These are phyloP conservation scores for Dictyostelium capitatum DNA, from an alignment of 78 protist species.

Conservation along the genomic window DNA sequence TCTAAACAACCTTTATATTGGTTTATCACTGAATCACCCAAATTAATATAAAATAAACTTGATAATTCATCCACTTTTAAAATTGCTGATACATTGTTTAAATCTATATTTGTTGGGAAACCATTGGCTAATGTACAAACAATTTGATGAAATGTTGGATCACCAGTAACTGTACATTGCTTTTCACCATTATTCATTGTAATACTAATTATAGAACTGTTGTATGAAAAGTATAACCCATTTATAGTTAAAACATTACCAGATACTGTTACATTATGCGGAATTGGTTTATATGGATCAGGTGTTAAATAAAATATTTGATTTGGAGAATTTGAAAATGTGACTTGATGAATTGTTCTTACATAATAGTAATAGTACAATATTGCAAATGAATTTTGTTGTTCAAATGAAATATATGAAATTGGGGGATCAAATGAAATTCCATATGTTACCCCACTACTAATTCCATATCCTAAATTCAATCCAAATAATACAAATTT, in stretches of 20 bases:
- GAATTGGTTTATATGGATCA: background rate
- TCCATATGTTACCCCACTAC: too few relatives aligned
- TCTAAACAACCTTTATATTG: background rate
- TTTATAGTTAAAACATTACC: background rate
- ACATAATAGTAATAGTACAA: background rate
- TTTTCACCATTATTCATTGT: background rate
- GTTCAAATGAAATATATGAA: too few relatives aligned
- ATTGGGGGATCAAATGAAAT: too few relatives aligned
- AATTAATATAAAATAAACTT: background rate
- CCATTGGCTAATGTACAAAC: background rate
- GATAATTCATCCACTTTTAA: background rate
- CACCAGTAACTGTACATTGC: background rate
- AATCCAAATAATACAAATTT: background rate
- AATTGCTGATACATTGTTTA: background rate
- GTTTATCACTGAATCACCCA: background rate
- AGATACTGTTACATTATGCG: background rate
- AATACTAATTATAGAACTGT: background rate
- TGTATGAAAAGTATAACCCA: background rate
- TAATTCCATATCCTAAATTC: background rate
- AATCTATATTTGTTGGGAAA: background rate
- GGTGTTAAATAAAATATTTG: background rate
- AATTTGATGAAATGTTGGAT: background rate
- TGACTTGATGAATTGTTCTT: background rate
- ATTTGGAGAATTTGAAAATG: background rate
- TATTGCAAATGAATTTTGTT: background rate